Conservation (phyloP, 306 rosid genomes). For the Prosopis cineraria region DNA sequence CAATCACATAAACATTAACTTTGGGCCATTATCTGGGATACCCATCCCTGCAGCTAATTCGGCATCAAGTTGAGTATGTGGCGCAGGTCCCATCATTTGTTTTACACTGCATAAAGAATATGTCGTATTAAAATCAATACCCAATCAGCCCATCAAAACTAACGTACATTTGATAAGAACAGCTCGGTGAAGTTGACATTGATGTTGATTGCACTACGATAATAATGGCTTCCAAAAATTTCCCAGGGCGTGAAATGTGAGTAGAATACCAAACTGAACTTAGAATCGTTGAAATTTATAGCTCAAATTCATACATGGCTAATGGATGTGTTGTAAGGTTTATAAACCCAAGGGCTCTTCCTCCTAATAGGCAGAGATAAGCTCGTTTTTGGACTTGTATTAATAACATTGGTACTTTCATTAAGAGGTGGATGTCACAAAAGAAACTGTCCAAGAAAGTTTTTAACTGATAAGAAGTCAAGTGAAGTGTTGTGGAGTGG, state of each 20-base stretch:
- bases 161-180: background rate
- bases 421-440: too few relatives aligned
- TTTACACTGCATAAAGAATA: slow-evolving; percentile 58
- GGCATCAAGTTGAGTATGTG: slow-evolving; percentile 92
- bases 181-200: background rate
- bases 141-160: background rate
- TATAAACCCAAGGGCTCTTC: too few relatives aligned
- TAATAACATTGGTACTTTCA: too few relatives aligned
- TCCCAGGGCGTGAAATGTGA: background rate
- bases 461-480: too few relatives aligned
- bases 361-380: too few relatives aligned
- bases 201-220: background rate
- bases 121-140: slow-evolving; percentile 21
- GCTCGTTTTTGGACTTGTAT: too few relatives aligned
- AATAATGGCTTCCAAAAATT: background rate
- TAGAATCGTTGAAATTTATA: background rate
- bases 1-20: slow-evolving; percentile 74
- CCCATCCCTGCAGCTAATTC: slow-evolving; percentile 97
- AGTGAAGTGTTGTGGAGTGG: too few relatives aligned
- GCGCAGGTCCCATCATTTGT: slow-evolving; percentile 80
- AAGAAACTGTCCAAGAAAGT: too few relatives aligned
- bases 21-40: slow-evolving; percentile 93
- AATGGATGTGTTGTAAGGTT: too few relatives aligned
- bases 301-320: too few relatives aligned
- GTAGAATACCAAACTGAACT: background rate